phyloP scores from a whole-genome alignment of 495 filamentous ascomycete genomes.

The Pseudomonodictys pantanalensis region DNA sequence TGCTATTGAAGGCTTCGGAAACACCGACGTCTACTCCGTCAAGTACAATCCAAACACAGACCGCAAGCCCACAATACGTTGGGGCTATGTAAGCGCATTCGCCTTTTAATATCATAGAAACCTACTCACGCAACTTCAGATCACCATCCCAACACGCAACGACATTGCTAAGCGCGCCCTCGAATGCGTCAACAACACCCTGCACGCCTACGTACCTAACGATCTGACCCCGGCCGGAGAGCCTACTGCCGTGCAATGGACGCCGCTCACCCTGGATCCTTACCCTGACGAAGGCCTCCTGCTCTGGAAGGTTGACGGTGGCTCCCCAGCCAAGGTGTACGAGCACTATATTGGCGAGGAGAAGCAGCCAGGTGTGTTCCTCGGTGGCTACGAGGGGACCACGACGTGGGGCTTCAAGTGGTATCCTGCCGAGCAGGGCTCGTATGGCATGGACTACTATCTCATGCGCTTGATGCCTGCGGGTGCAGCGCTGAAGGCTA shows the following conservation, averaged over 20 bases:
- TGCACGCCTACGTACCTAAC: conserved; percentile 8
- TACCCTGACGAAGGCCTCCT: conserved; percentile 35
- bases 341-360: conserved; percentile 39
- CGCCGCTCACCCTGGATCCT: conserved; percentile 24
- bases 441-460: conserved; percentile 3
- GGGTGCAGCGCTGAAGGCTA: neutral
- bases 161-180: conserved; percentile 1
- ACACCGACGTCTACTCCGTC: conserved; percentile 34
- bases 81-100: conserved; percentile 30
- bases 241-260: conserved; percentile 30
- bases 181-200: conserved; percentile 3
- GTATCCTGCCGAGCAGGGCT: neutral
- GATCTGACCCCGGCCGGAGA: conserved; percentile 20
- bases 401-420: conserved; percentile 17
- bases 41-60: conserved; percentile 2
- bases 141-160: conserved; percentile 7
- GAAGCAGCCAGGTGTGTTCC: conserved; percentile 36
- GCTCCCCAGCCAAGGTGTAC: conserved; percentile 20
- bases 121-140: conserved; percentile 2
- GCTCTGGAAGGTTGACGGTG: conserved; percentile 35
- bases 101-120: neutral
- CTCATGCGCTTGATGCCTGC: conserved; percentile 3
- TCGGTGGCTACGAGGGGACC: conserved; percentile 7
- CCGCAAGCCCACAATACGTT: conserved; percentile 23
- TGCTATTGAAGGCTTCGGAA: conserved; percentile 37